These are phyloP conservation scores for Aspergillus incahuasiensis DNA, from an alignment of 495 filamentous ascomycete species.

Conservation along the genomic window DNA sequence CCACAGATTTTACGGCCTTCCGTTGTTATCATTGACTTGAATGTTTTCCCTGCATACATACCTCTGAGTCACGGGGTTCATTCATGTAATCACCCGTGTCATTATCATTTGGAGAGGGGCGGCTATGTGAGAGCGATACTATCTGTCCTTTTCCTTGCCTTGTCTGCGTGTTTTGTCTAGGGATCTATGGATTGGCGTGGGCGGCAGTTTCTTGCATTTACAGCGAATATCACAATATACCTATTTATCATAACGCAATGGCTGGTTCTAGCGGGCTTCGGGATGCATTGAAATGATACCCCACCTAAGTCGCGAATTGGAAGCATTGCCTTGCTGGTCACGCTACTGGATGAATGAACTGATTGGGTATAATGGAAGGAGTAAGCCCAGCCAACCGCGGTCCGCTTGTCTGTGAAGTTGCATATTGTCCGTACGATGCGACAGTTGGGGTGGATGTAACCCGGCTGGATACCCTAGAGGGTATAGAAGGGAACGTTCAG, in stretches of 20 bases:
- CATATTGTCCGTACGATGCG: too few species aligned
- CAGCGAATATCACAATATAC: not conserved
- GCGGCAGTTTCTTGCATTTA: conserved; percentile 6
- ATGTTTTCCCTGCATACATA: conserved; percentile 4
- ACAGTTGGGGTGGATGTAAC: too few species aligned
- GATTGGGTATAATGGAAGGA: too few species aligned
- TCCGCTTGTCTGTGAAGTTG: not conserved
- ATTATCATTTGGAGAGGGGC: conserved; percentile 5
- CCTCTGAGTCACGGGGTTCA: not conserved
- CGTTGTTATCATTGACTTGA: not conserved
- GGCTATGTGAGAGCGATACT: conserved; percentile 13
- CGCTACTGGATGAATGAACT: too few species aligned
- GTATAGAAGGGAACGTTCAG: too few species aligned
- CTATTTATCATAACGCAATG: too few species aligned
- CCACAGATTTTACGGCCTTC: conserved; percentile 9
- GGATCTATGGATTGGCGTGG: not conserved
- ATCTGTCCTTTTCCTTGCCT: not conserved
- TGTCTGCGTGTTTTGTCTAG: not conserved
- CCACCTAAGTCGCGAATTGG: too few species aligned
- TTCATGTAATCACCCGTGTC: conserved; percentile 5
- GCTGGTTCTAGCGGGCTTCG: not conserved
- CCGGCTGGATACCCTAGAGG: too few species aligned
- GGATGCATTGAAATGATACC: too few species aligned
- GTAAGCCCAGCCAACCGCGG: conserved; percentile 6
- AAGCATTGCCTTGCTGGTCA: too few species aligned